Evolutionary conservation across 768 basidiomycete genomes (phyloP).

Genomic region (Rhizopogon vesiculosus): DNA sequence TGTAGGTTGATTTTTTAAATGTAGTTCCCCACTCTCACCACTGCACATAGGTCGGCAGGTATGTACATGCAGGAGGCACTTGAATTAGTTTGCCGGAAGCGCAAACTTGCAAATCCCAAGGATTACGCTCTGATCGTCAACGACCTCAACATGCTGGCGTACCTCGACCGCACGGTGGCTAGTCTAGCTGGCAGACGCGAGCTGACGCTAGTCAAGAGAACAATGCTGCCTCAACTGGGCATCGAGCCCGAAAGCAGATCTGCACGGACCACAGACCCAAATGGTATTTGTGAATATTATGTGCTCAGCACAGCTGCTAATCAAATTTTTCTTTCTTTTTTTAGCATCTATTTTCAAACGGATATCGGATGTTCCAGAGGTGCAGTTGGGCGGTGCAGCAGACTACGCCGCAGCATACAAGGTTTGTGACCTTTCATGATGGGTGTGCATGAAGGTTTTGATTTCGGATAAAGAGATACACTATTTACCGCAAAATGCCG

Average conservation of each 20-base stretch:
- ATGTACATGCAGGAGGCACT: conserved; percentile 98
- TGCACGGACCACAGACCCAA: conserved; percentile 83
- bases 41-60: conserved; percentile 59
- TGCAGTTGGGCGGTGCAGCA: conserved; percentile 52
- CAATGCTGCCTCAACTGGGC: conserved; percentile 68
- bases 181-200: conserved; percentile 87
- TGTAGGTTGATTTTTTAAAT: conserved; percentile 48
- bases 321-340: not conserved
- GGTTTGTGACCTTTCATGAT: conserved; percentile 33
- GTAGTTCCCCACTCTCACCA: not conserved
- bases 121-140: conserved; percentile 78
- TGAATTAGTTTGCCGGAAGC: conserved; percentile 73
- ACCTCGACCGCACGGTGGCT: conserved; percentile 94
- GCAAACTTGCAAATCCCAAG: conserved; percentile 61
- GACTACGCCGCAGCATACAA: conserved; percentile 88
- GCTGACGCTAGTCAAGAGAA: conserved; percentile 74
- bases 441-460: not conserved
- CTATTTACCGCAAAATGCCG: conserved; percentile 90
- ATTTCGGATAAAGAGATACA: conserved; percentile 61
- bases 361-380: conserved; percentile 62
- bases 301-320: not conserved
- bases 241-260: conserved; percentile 62
- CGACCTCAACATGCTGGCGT: conserved; percentile 67
- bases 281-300: conserved; percentile 44
- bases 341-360: conserved; percentile 92